Evolutionary conservation across 805 yeast genomes (phyloP), one percentile per base, ranked within the genome.

Genomic region (Diddensiella caesifluorescens): DNA sequence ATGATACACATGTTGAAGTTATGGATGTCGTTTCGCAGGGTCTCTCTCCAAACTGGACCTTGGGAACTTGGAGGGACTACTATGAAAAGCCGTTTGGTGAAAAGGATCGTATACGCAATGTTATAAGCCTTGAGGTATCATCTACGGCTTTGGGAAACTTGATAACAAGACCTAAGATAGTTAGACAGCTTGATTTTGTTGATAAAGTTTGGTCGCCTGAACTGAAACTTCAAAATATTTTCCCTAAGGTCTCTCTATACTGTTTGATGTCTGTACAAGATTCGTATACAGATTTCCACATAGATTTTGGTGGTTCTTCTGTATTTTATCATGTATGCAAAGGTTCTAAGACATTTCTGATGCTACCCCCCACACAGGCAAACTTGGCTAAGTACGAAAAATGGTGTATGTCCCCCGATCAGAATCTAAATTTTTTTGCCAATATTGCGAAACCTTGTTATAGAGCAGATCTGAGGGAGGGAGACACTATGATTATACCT

Each of bases 221-320:
- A 2, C 34, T 23, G 19, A 45, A 38, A 16, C 30, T 32, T 31
- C 22, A 39, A 15, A 9, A 41, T 5, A 55, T 41, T 3, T 48
- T 52, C 25, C 69, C 70, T 1, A 62, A 64, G 34, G 68, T 63
- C 1, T 77, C 87, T 16, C 76, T 80, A 41, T 88, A 88, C 58
- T 80, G 94, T 48, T 67, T 88, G 30, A 88, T 88, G 95, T 83
- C 94, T 0, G 95, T 85, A 2, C 66, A 70, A 20, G 76, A 80
- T 46, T 78, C 92, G 2, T 88, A 75, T 57, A 88, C 96, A 0
- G 97, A 88, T 58, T 88, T 87, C 62, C 97, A 88, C 60, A 69
- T 88, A 32, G 97, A 88, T 60, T 88, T 88, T 60, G 92, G 94
- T 2, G 97, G 95, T 0, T 84, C 95, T 0, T 83, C 92, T 1